A percentile compares a stretch with the other conserved stretches of the same genome.
These are phyloP conservation scores for Boletus insuetus DNA, from an alignment of 768 basidiomycete species.

Conservation along the genomic window DNA sequence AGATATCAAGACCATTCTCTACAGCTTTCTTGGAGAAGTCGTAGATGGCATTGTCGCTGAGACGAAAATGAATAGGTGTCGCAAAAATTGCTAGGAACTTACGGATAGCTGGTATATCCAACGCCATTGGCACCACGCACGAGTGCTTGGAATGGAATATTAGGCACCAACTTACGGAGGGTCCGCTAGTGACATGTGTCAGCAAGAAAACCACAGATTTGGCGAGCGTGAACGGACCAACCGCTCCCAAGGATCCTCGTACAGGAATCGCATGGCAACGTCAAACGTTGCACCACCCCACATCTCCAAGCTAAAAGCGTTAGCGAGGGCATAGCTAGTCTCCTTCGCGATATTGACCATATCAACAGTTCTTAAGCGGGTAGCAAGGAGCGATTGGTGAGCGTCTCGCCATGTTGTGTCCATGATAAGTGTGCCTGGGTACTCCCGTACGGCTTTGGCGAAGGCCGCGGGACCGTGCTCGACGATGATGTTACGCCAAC, in stretches of 20 bases:
- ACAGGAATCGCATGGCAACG: conserved; percentile 98
- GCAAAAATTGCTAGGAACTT: conserved; percentile 28
- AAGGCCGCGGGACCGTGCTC: conserved; percentile 98
- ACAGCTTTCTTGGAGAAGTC: conserved; percentile 99
- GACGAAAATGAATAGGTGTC: conserved; percentile 6
- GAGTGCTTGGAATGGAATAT: conserved; percentile 97
- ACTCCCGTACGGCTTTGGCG: conserved; percentile 95
- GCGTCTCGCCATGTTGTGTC: conserved; percentile 99
- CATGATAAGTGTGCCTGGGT: conserved; percentile 94
- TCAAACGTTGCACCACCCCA: conserved; percentile 99
- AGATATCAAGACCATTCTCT: conserved; percentile 99
- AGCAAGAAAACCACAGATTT: conserved; percentile 3
- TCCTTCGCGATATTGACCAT: conserved; percentile 99
- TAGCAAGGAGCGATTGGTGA: conserved; percentile 96
- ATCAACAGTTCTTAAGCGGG: conserved; percentile 91
- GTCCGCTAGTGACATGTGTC: conserved; percentile 55
- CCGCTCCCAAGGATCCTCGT: conserved; percentile 99
- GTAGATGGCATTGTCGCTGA: conserved; percentile 96
- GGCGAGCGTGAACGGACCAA: conserved; percentile 50
- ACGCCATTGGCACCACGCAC: conserved; percentile 99
- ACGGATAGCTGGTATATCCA: conserved; percentile 98
- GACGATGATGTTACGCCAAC: conserved; percentile 99
- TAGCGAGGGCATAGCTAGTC: conserved; percentile 91
- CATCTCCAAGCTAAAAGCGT: conserved; percentile 96
- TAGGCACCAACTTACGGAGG: conserved; percentile 93